Base-by-base conservation (phyloP, 1,284 basidiomycete genomes). In the Apiotrichum mycotoxinovorans region DNA sequence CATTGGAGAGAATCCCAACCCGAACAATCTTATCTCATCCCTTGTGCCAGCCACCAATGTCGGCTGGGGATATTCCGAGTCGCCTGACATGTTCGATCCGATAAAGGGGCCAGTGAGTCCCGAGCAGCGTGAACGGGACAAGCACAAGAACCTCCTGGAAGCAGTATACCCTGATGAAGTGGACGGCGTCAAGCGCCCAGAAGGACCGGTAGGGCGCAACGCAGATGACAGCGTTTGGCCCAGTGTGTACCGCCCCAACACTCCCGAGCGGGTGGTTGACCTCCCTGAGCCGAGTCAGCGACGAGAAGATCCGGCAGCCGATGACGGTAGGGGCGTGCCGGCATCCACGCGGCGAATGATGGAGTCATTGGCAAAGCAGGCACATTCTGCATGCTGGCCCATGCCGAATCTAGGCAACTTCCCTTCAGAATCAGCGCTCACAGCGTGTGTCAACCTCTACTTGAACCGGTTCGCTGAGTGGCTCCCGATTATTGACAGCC, bases 381-480 rank as follows among this genome's bases (percentile, higher is more conserved):
- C 62, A 1, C 66, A 67, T 48, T 52, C 49, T 9, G 56, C 54
- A 3, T 37, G 57, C 18, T 66, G 64, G 64, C 47, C 61, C 11
- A 27, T 43, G 10, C 50, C 59, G 4, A 62, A 67, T 42, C 49
- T 58, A 18, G 46, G 47, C 51, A 60, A 62, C 43, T 64, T 66
- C n/a, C 66, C 66, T 1, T 64, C 62, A 2, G 49, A 49, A 23
- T 45, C 57, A 7, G 58, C 60, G 0, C 51, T 67, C 14, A 55
- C 61, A 1, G 48, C 46, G 17, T 64, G 59, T 43, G 60, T 66
- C 30, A 57, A 65, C 47, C 59, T 67, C 12, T 67, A 63, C 44
- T 50, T 62, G 4, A 44, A 46, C 34, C 62, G 64, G 46, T 67
- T 66, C 37, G 57, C 63, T 2, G 42, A 46, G 8, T 63, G 64